Base-by-base conservation (phyloP, 2,329 filamentous ascomycete species). In the Diaporthe aspalathi region DNA sequence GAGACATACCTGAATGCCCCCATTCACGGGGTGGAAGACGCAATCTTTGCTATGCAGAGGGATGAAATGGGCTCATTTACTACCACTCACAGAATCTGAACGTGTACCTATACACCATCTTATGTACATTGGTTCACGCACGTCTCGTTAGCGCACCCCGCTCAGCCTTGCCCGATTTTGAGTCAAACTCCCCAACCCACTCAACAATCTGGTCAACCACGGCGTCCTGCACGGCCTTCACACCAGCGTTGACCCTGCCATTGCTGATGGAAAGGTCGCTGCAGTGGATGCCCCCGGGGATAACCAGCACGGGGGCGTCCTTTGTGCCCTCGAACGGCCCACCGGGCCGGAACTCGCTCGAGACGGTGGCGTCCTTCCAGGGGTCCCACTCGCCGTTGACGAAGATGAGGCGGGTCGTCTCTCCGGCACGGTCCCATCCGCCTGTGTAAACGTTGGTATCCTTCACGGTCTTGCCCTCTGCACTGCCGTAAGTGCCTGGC, bases 141-240 rank as follows among this genome's bases (percentile, higher is more conserved):
- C 43, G 57, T 29, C n/a, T 47, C 11, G 43, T 62, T 52, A 32
- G 43, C 16, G 60, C 45, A 17, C 17, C 47, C 17, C 52, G 45
- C 32, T 47, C 32, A 47, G 49, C 67, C 50, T 73, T 73, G 2
- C 35, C 76, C 76, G 80, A 79, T 67, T 76, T 71, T 6, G 73
- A 73, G 67, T 84, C 83, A 66, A 80, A 90, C 77, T 90, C 86
- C 0, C 78, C 80, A 3, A 90, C 85, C 88, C 88, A 90, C 27
- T 76, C 77, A 73, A 83, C 84, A 74, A 91, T 84, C 77, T 88
- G 83, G 16, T 79, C 81, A 5, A 89, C 80, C 76, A 87, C 83
- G 32, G 82, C 81, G 74, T 89, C 81, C 49, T 88, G 84, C 1
- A 90, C 82, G 50, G 79, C 79, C 76, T 85, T 81, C 1, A 85